Base-by-base conservation (phyloP, 495 filamentous ascomycete species). In the Aspergillus diversus region DNA sequence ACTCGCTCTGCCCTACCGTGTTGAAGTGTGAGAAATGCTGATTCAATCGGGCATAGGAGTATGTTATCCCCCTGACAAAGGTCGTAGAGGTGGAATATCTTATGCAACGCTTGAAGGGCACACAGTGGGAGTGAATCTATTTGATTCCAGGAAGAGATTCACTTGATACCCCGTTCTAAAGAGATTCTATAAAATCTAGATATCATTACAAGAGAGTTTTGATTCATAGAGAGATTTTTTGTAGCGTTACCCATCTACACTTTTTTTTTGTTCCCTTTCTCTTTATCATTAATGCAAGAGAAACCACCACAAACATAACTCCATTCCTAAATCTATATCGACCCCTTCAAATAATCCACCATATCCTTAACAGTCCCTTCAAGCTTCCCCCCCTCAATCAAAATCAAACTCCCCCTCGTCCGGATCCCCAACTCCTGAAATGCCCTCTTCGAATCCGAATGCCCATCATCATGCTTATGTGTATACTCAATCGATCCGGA, bases 1-100 rank as follows among this genome's bases (percentile, higher is more conserved):
- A 27, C 21, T 27, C 21, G 21, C 21, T 32, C 1, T 47, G 33
- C 13, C 9, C 21, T 43, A 2, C 0, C 4, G 15, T 52, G 13
- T 17, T 37, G 21, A 27, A 2, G 21, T 5, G 48, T 27, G 5
- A 33, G 13, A 34, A 9, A 58, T 48, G 39, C 61, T 72, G 27
- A 65, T 46, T 59, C 68, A 74, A 59, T 75, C 55, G 21, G 17
- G 9, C n/a, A n/a, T 59, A 88, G 85, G 88, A 96, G 72, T 92
- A 89, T 74, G 93, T 99, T 57, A 99, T 99, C 60, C 96, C 96
- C 3, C 75, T 98, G 71, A 99, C 96, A 32, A 99, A 98, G 75
- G 88, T 93, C 63, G 93, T 99, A 33, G 96, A 99, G 80, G 91
- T 98, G 17, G 93, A 98, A 69, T 99, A 99, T 69, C 81, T 99